Base-by-base conservation (phyloP, 169 alveolate genomes). In the Eimeria brunetti region DNA sequence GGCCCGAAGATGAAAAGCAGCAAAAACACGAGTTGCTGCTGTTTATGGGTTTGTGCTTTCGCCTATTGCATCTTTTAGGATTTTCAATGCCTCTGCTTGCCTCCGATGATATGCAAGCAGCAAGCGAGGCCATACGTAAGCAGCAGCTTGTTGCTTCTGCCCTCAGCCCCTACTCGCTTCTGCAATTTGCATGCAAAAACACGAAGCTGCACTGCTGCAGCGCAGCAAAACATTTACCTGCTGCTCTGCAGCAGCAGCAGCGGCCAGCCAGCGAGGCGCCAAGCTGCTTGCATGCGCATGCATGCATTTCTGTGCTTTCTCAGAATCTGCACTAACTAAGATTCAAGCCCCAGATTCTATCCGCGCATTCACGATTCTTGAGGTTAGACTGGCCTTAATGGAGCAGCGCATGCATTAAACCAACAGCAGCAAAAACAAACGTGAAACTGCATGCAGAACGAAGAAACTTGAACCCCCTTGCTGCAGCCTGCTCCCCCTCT, bases 101-200 rank as follows among this genome's bases (percentile, higher is more conserved):
- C 76, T 33, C 76, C 33, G 83, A 62, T 20, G 44, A 64, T 30
- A 7, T 64, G 18, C 64, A 86, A 12, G 92, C 44, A 27, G 92
- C 92, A 38, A 38, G 80, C 81, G 53, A 86, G 30, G 92, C 92
- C 41, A 86, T 86, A 62, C 46, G 92, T 86, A 44, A 78, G 11
- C 64, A 7, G 51, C 67, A 27, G 53, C 81, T 12, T 1, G 38
- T 30, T 24, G 38, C 53, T n/a, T n/a, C n/a, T n/a, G n/a, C 53
- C 5, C 30, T 0, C 38, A 33, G 30, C 51, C 0, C 1, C 8
- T 30, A 20, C 53, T 71, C 6, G 53, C 81, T 14, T 71, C 49
- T 49, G 41, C 18, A 64, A n/a, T 27, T 27, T n/a, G 0, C 44
- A 14, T 71, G 81, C 53, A 20, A n/a, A 38, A n/a, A 36, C 30